phyloP scores from a whole-genome alignment of 495 filamentous ascomycete species.

The Cairneyella variabilis region DNA sequence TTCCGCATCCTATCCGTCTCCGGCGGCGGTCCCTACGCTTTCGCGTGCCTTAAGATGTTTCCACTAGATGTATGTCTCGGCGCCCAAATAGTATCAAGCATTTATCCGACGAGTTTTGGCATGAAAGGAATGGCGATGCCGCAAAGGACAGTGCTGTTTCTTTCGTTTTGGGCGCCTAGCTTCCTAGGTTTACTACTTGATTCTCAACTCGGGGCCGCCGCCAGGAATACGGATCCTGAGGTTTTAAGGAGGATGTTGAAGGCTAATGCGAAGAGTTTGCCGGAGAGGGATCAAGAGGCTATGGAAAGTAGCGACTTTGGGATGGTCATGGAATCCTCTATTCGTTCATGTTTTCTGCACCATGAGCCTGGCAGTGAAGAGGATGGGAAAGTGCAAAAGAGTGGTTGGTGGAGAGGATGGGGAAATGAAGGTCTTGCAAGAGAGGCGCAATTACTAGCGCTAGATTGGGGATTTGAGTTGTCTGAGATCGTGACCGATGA shows the following conservation, averaged over 20 bases:
- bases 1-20: not conserved
- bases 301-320: not conserved
- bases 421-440: not conserved
- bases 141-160: not conserved
- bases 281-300: not conserved
- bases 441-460: not conserved
- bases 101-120: not conserved
- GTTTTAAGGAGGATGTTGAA: not conserved
- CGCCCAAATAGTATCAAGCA: not conserved
- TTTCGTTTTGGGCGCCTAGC: not conserved
- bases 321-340: too few species aligned
- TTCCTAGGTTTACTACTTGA: constrained; percentile 4
- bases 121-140: constrained; percentile 9
- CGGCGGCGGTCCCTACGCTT: constrained; percentile 10
- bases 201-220: constrained; percentile 1
- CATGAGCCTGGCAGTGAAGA: too few species aligned
- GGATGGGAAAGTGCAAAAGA: not conserved
- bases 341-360: too few species aligned
- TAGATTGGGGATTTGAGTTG: constrained; percentile 9
- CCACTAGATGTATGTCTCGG: not conserved
- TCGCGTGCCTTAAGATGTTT: not conserved
- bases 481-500: constrained; percentile 2
- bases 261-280: not conserved
- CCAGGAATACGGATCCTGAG: constrained; percentile 3
- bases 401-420: not conserved